Base-by-base conservation (phyloP, 2,329 filamentous ascomycete species). In the Ophiocordyceps camponoti-rufipedis region DNA sequence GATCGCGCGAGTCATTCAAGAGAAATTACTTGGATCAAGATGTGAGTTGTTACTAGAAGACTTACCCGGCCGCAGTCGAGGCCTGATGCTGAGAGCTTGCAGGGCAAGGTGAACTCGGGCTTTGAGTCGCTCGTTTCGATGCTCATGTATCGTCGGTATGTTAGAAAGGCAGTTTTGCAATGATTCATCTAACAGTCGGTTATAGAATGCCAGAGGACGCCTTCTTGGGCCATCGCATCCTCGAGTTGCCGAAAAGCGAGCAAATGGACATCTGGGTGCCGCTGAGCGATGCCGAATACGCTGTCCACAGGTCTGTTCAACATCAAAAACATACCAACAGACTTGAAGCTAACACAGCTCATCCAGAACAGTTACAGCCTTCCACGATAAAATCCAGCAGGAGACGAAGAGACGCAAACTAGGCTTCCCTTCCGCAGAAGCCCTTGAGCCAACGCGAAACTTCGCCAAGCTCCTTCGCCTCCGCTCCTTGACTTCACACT, bases 111-210 rank as follows among this genome's bases (percentile, higher is more conserved):
- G 5, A 48, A 48, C 5, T 28, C 10, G 0, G 50, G 50, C 1
- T 54, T 60, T 8, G 55, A 55, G 0, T 45, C 48, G 0, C 28
- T 60, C 0, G 45, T 53, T 0, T 52, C 48, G 3, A 42, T 50
- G 14, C 42, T 61, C 5, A 60, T 60, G 55, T 49, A 55, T 14
- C 51, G 59, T 45, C 48, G 58, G 58, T 58, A 48, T 33, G 51
- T 7, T 10, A n/a, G 3, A 4, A 3, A 3, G 23, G 23, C 23
- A 23, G 23, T 23, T 5, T 23, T 23, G 23, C 23, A 13, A 13
- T 7, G 16, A 38, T 2, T 5, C 23, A 5, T 10, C 18, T 39
- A 8, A 41, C 11, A 11, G 11, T 14, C n/a, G 5, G 33, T 14
- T 2, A 6, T 5, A 61, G 60, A 16, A 58, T 53, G 0, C 39